Evolutionary conservation across 2,329 filamentous ascomycete genomes (phyloP).

Genomic region (Alternaria ventricosa): DNA sequence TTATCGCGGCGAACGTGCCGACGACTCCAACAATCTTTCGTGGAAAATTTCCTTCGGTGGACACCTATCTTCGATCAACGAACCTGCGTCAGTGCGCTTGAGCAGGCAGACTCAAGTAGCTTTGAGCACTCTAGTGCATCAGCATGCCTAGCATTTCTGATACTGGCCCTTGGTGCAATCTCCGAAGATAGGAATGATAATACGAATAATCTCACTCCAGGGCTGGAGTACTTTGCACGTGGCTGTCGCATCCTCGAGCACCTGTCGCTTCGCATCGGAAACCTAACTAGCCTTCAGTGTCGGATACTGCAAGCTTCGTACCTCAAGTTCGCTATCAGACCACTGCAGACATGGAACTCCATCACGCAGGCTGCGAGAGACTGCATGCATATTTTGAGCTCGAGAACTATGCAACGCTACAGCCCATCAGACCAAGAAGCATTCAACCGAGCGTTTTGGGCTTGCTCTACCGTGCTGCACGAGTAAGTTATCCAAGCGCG

Average conservation of each 20-base stretch:
- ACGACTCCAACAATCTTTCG: slow-evolving; percentile 33
- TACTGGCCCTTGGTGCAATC: slow-evolving; percentile 32
- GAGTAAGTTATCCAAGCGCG: slow-evolving; percentile 14
- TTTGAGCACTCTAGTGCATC: slow-evolving; percentile 19
- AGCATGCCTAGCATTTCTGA: slow-evolving; percentile 30
- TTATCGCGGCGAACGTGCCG: slow-evolving; percentile 28
- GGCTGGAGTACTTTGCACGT: slow-evolving; percentile 33
- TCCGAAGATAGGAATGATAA: slow-evolving; percentile 26
- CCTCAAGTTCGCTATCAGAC: slow-evolving; percentile 34
- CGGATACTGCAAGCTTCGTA: slow-evolving; percentile 36
- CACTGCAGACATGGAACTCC: slow-evolving; percentile 34
- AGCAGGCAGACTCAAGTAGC: slow-evolving; percentile 16
- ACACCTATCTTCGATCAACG: slow-evolving; percentile 33
- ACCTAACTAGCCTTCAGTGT: slow-evolving; percentile 30
- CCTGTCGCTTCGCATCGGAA: slow-evolving; percentile 28
- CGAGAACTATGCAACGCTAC: slow-evolving; percentile 24
- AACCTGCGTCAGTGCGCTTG: slow-evolving; percentile 26
- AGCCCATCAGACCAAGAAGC: slow-evolving; percentile 24
- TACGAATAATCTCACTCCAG: slow-evolving; percentile 21
- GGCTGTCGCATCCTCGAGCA: slow-evolving; percentile 30
- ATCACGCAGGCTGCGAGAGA: slow-evolving; percentile 25
- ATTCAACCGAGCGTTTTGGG: slow-evolving; percentile 38
- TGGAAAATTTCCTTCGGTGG: slow-evolving; percentile 38
- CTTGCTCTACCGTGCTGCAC: slow-evolving; percentile 31
- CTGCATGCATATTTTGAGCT: slow-evolving; percentile 33